Conservation (phyloP, 2,329 filamentous ascomycete species). For the Arthrobotrys musiformis region DNA sequence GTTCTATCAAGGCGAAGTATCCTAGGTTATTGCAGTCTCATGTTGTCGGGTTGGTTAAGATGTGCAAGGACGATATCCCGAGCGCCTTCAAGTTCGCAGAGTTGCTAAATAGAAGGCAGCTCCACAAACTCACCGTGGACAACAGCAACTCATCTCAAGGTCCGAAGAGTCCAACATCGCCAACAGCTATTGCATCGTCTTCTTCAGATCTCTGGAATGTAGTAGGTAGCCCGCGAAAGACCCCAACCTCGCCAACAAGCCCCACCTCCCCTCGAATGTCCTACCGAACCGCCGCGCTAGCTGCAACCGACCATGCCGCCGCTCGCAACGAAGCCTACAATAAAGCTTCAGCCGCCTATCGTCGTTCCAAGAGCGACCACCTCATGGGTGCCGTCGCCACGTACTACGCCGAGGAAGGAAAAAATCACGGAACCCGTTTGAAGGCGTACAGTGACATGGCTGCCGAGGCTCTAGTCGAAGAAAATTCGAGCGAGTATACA, state of each 20-base stretch:
- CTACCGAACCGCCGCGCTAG: conserved; percentile 21
- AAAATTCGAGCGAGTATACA: conserved; percentile 54
- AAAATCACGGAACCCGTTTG: conserved; percentile 45
- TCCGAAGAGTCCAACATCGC: conserved; percentile 3
- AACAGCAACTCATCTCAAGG: neutral
- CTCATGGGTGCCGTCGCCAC: conserved; percentile 59
- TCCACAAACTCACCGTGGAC: conserved; percentile 33
- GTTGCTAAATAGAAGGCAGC: conserved; percentile 53
- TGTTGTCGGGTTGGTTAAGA: conserved; percentile 56
- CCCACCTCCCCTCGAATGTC: conserved; percentile 44
- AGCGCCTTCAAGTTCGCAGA: conserved; percentile 58
- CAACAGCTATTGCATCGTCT: conserved; percentile 3
- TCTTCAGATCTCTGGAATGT: conserved; percentile 21
- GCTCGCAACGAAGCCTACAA: conserved; percentile 57
- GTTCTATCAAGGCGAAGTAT: conserved; percentile 27
- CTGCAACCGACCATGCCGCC: conserved; percentile 30
- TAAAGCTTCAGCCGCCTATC: conserved; percentile 58
- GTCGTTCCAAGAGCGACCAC: conserved; percentile 57
- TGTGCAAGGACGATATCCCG: conserved; percentile 57
- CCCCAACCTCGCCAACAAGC: conserved; percentile 45
- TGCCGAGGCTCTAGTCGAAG: conserved; percentile 54
- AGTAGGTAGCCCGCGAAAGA: conserved; percentile 16
- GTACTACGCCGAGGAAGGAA: conserved; percentile 58
- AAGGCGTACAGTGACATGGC: conserved; percentile 54
- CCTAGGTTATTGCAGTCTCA: conserved; percentile 40